phyloP scores from a whole-genome alignment of 202 grass and related monocot genomes.

The Brachypodium distachyon region DNA sequence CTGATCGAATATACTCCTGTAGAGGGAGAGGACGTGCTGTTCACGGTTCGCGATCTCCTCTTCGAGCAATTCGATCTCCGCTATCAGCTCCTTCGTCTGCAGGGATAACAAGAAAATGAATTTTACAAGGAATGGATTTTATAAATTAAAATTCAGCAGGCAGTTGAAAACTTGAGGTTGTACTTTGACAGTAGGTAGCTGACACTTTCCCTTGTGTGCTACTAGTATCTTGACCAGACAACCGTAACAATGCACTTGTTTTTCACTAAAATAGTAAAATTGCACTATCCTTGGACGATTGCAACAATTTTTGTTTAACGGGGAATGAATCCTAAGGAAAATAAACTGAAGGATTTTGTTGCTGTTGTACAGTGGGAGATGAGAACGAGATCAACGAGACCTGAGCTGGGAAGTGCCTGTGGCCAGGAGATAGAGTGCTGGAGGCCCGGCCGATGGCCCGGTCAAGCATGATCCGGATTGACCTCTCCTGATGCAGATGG shows the following conservation, averaged over 20 bases:
- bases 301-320: not conserved
- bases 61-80: conserved; percentile 89
- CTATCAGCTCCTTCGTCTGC: conserved; percentile 81
- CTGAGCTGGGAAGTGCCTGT: conserved; percentile 75
- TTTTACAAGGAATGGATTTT: too few relatives aligned
- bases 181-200: not conserved
- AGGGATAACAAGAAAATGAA: not conserved
- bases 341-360: not conserved
- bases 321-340: not conserved
- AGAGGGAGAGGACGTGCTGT: conserved; percentile 88
- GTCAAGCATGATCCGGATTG: conserved; percentile 71
- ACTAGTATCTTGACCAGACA: not conserved
- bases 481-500: conserved; percentile 86
- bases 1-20: conserved; percentile 93
- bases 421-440: conserved; percentile 79
- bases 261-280: not conserved
- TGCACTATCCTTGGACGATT: not conserved
- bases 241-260: not conserved
- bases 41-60: conserved; percentile 90
- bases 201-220: not conserved
- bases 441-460: conserved; percentile 81
- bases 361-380: not conserved
- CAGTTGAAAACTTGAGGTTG: not conserved
- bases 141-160: too few relatives aligned
- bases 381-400: conserved; percentile 24